phyloP scores from a whole-genome alignment of 371 early-diverging fungal genomes.

The Rhizomucor miehei region DNA sequence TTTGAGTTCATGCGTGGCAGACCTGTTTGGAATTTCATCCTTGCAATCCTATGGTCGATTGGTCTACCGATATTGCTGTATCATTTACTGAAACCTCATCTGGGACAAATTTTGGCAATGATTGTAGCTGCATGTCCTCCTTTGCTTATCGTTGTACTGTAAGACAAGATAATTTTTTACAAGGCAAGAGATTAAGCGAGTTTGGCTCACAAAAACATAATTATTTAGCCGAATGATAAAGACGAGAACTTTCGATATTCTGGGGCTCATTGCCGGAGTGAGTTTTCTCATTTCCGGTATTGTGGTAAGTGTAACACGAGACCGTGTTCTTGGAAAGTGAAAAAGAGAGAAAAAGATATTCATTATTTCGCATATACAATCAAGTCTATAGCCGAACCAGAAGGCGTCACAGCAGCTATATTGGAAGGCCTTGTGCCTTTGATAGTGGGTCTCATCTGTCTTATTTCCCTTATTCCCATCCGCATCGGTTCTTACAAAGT shows the following conservation, averaged over 20 bases:
- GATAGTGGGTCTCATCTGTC: slow-evolving; percentile 32
- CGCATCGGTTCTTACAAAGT: slow-evolving; percentile 29
- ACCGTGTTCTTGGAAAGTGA: neutral
- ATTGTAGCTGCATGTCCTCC: slow-evolving; percentile 36
- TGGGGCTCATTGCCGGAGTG: slow-evolving; percentile 29
- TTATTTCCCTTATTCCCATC: slow-evolving; percentile 36
- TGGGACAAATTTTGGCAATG: slow-evolving; percentile 40
- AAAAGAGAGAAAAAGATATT: too few relatives aligned
- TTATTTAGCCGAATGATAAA: slow-evolving; percentile 23
- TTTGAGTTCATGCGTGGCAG: slow-evolving; percentile 33
- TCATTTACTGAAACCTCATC: slow-evolving; percentile 21
- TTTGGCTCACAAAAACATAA: neutral
- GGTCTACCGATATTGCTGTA: slow-evolving; percentile 36
- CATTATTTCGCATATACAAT: neutral
- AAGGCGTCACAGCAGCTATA: slow-evolving; percentile 24
- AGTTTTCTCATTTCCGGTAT: slow-evolving; percentile 34
- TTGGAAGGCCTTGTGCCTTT: slow-evolving; percentile 36
- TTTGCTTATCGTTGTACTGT: slow-evolving; percentile 26
- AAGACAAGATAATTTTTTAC: slow-evolving; percentile 1
- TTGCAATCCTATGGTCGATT: slow-evolving; percentile 38
- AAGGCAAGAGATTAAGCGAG: neutral
- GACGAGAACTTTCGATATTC: slow-evolving; percentile 18
- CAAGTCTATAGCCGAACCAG: slow-evolving; percentile 42
- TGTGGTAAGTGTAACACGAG: slow-evolving; percentile 15
- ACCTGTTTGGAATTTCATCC: slow-evolving; percentile 28